These are phyloP conservation scores for Sugiyamaella smithiae DNA, from an alignment of 805 yeast genomes.

Conservation along the genomic window DNA sequence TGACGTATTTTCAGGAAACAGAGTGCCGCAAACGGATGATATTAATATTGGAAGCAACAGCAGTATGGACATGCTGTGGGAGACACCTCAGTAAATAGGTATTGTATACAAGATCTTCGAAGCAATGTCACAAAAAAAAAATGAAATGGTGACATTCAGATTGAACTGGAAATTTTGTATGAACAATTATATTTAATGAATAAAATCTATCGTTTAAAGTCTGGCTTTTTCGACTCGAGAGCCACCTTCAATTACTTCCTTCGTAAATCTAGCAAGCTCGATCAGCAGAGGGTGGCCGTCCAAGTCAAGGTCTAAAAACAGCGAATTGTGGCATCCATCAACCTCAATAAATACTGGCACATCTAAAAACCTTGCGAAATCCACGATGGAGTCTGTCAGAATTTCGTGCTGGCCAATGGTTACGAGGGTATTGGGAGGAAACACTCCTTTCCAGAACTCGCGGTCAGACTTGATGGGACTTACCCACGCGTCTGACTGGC, in stretches of 20 bases:
- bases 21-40: background rate
- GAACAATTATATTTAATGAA: too few species aligned
- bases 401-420: conserved; percentile 16
- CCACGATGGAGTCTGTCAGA: conserved; percentile 10
- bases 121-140: too few species aligned
- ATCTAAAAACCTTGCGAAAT: background rate
- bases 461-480: conserved; percentile 12
- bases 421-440: conserved; percentile 14
- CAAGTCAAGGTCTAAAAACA: conserved; percentile 7
- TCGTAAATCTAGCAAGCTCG: conserved; percentile 4
- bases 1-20: background rate
- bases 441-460: conserved; percentile 15
- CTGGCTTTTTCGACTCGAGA: background rate
- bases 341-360: conserved; percentile 6
- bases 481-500: conserved; percentile 6
- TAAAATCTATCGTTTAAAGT: background rate
- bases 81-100: background rate
- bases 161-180: too few species aligned
- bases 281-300: conserved; percentile 8
- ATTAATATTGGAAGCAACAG: background rate
- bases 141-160: too few species aligned
- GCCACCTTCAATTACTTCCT: background rate
- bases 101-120: too few species aligned
- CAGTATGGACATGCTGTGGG: conserved; percentile 4
- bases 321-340: conserved; percentile 12